A percentile compares a stretch with the other conserved stretches of the same genome.
phyloP scores from a whole-genome alignment of 805 yeast species.

The Kodamaea leandrae region DNA sequence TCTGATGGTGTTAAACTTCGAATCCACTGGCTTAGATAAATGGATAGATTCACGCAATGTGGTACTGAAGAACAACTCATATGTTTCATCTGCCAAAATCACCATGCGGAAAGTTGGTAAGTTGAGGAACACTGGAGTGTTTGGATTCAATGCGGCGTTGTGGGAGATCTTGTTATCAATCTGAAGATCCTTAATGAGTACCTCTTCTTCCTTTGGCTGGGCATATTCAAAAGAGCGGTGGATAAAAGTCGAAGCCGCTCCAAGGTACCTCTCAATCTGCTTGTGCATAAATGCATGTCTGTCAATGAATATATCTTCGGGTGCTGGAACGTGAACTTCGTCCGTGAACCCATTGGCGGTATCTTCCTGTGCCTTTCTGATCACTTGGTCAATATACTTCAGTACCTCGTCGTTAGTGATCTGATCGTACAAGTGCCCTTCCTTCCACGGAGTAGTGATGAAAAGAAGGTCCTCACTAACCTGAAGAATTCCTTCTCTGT shows the following conservation, averaged over 20 bases:
- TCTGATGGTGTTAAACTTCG: conserved; percentile 47
- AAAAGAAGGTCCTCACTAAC: conserved; percentile 84
- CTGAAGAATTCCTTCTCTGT: conserved; percentile 74
- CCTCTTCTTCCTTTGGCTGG: conserved; percentile 54
- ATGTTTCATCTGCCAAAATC: conserved; percentile 86
- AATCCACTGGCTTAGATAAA: conserved; percentile 52
- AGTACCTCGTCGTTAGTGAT: conserved; percentile 64
- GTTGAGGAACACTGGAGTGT: conserved; percentile 68
- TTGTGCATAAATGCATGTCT: conserved; percentile 57
- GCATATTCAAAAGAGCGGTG: conserved; percentile 91
- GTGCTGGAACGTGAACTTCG: conserved; percentile 41
- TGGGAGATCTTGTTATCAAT: conserved; percentile 47
- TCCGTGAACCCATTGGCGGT: conserved; percentile 23
- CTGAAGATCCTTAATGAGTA: conserved; percentile 36
- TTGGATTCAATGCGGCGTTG: conserved; percentile 81
- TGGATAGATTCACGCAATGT: conserved; percentile 69
- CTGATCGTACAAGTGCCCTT: conserved; percentile 61
- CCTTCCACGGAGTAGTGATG: conserved; percentile 84
- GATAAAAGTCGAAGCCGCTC: conserved; percentile 83
- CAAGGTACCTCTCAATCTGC: conserved; percentile 76
- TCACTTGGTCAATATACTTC: conserved; percentile 62
- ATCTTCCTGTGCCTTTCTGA: conserved; percentile 42
- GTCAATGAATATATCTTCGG: conserved; percentile 60
- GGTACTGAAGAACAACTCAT: conserved; percentile 75
- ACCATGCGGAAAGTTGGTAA: conserved; percentile 94